phyloP scores from a whole-genome alignment of 139 green algal genomes.

The Tetradesmus obliquus region DNA sequence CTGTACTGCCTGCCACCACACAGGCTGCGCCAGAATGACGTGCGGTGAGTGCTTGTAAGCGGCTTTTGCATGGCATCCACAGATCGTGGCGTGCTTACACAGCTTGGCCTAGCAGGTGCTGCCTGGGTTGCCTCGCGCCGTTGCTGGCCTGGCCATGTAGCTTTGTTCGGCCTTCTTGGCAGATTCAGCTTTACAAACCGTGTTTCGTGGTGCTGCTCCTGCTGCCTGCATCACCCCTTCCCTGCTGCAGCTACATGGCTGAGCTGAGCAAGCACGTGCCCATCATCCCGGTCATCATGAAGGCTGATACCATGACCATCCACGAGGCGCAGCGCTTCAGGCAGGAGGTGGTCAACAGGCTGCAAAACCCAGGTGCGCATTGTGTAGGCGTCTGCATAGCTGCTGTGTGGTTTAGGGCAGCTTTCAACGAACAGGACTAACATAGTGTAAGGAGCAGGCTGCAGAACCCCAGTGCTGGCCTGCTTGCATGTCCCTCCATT shows the following conservation, averaged over 20 bases:
- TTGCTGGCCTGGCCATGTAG: background rate
- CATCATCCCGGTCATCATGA: constrained; percentile 81
- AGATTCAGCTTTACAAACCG: background rate
- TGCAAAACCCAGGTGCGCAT: constrained; percentile 45
- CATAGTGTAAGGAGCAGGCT: too few species aligned
- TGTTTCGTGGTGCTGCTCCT: background rate
- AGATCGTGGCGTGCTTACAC: background rate
- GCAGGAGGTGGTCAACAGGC: constrained; percentile 47
- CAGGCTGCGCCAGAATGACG: constrained; percentile 74
- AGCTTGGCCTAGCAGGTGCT: background rate
- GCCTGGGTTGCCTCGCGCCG: background rate
- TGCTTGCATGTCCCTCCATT: too few species aligned
- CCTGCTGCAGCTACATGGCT: constrained; percentile 50
- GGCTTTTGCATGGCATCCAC: too few species aligned
- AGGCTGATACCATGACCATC: constrained; percentile 86
- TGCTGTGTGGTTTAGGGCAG: too few species aligned
- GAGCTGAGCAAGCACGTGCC: constrained; percentile 74
- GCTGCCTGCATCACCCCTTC: background rate
- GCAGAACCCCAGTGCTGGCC: too few species aligned
- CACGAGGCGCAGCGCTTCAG: constrained; percentile 60
- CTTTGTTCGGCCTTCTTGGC: background rate
- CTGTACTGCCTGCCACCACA: constrained; percentile 82
- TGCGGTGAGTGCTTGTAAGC: constrained; percentile 51
- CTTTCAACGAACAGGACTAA: too few species aligned
- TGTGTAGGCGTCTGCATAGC: too few species aligned